Percentiles rank a stretch among this genome's conserved stretches.
Conservation (phyloP, 768 basidiomycete species). For the Boletus bicolor region DNA sequence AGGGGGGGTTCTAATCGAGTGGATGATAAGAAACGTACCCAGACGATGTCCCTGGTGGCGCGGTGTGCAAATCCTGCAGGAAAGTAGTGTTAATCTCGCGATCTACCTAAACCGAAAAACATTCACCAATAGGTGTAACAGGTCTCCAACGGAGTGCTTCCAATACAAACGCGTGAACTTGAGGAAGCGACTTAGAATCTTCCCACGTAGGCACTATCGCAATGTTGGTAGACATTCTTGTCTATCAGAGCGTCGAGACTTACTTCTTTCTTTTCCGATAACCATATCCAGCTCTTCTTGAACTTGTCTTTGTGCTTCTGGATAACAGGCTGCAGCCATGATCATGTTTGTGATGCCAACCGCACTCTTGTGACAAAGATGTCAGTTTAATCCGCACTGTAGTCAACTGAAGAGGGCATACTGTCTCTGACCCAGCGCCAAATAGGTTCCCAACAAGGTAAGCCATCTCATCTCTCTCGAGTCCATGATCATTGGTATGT, state of each 20-base stretch:
- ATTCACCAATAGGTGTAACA: constrained; percentile 23
- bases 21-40: constrained; percentile 35
- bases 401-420: neutral
- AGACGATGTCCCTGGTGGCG: constrained; percentile 59
- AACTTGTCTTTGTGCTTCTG: constrained; percentile 46
- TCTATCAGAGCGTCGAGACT: neutral
- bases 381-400: neutral
- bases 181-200: constrained; percentile 32
- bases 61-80: constrained; percentile 51
- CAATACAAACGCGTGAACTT: constrained; percentile 34
- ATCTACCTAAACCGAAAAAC: neutral
- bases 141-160: constrained; percentile 39
- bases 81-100: neutral
- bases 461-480: constrained; percentile 51
- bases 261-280: constrained; percentile 38
- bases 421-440: constrained; percentile 57
- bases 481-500: constrained; percentile 41
- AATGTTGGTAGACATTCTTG: neutral
- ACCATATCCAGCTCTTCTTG: constrained; percentile 54
- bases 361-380: constrained; percentile 34
- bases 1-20: constrained; percentile 5
- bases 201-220: constrained; percentile 34
- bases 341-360: constrained; percentile 48
- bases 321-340: constrained; percentile 54
- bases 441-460: constrained; percentile 60